These are phyloP conservation scores for Suhomyces sp. DNA, from an alignment of 805 yeast species.

Conservation along the genomic window DNA sequence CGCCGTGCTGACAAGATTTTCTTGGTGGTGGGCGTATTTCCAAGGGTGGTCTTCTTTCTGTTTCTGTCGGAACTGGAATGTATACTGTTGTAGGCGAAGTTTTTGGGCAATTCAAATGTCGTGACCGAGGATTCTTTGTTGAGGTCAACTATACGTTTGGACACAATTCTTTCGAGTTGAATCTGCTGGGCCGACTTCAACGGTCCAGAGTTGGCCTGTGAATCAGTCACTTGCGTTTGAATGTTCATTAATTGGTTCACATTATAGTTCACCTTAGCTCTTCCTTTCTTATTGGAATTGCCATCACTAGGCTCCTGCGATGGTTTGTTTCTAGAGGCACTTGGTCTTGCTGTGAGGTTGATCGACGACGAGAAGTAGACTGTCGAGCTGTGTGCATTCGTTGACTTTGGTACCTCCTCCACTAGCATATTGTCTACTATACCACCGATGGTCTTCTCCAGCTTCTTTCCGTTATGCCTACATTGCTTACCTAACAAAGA, in stretches of 20 bases:
- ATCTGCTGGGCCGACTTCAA: slow-evolving; percentile 42
- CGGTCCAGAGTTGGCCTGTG: slow-evolving; percentile 29
- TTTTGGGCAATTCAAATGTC: slow-evolving; percentile 42
- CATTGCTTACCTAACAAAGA: background rate
- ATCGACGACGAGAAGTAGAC: slow-evolving; percentile 41
- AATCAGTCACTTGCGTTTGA: slow-evolving; percentile 35
- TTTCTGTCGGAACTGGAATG: slow-evolving; percentile 21
- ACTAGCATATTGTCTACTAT: slow-evolving; percentile 31
- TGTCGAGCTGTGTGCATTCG: slow-evolving; percentile 31
- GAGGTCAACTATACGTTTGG: slow-evolving; percentile 35
- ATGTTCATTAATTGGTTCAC: slow-evolving; percentile 42
- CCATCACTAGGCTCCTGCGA: slow-evolving; percentile 17
- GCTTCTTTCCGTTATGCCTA: background rate
- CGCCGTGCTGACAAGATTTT: slow-evolving; percentile 41
- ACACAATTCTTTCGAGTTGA: slow-evolving; percentile 38
- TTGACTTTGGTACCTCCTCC: slow-evolving; percentile 40
- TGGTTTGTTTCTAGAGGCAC: slow-evolving; percentile 15
- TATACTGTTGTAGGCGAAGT: slow-evolving; percentile 33
- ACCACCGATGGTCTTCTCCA: background rate
- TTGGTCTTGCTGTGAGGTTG: slow-evolving; percentile 40
- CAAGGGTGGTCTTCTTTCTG: slow-evolving; percentile 30
- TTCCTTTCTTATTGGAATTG: slow-evolving; percentile 26
- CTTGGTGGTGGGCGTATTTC: slow-evolving; percentile 45
- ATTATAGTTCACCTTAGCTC: slow-evolving; percentile 45
- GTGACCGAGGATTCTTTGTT: slow-evolving; percentile 28